These are phyloP conservation scores for Rubroboletus pulcherrimus DNA, from an alignment of 768 basidiomycete species.

Conservation along the genomic window DNA sequence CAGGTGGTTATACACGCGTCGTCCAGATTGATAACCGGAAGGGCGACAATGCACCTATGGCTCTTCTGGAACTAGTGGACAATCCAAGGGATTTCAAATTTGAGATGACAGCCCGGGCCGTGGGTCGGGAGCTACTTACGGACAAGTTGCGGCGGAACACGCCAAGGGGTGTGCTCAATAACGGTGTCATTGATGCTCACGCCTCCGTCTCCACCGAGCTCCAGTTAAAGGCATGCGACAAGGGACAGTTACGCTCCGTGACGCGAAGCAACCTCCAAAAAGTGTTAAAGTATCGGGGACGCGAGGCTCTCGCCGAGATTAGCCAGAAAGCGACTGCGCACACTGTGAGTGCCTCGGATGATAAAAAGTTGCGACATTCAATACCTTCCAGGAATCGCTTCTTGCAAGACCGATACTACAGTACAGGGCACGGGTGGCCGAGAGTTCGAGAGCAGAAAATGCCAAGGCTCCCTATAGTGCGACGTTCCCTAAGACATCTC, in stretches of 20 bases:
- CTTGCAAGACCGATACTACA: conserved; percentile 60
- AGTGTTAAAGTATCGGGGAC: conserved; percentile 56
- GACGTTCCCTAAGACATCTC: conserved; percentile 21
- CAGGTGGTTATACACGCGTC: conserved; percentile 94
- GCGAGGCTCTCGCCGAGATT: conserved; percentile 44
- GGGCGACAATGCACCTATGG: conserved; percentile 92
- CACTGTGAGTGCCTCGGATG: conserved; percentile 47
- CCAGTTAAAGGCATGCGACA: conserved; percentile 34
- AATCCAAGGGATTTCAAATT: conserved; percentile 84
- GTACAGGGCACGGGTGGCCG: conserved; percentile 39
- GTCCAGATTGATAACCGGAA: conserved; percentile 85
- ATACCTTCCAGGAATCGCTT: conserved; percentile 52
- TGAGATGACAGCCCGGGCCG: conserved; percentile 82
- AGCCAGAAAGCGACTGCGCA: conserved; percentile 58
- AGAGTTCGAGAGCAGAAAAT: conserved; percentile 31
- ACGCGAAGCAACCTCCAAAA: conserved; percentile 79
- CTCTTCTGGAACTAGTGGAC: conserved; percentile 93
- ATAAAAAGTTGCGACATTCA: conserved; percentile 5
- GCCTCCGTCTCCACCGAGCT: conserved; percentile 50
- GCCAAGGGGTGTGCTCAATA: conserved; percentile 47
- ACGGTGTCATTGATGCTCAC: conserved; percentile 44
- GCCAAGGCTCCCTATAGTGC: conserved; percentile 20
- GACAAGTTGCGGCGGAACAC: conserved; percentile 46
- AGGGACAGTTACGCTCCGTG: conserved; percentile 50
- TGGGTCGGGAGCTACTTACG: conserved; percentile 78